Evolutionary conservation across 2,329 filamentous ascomycete genomes (phyloP).

Genomic region (Clonostachys sp.): DNA sequence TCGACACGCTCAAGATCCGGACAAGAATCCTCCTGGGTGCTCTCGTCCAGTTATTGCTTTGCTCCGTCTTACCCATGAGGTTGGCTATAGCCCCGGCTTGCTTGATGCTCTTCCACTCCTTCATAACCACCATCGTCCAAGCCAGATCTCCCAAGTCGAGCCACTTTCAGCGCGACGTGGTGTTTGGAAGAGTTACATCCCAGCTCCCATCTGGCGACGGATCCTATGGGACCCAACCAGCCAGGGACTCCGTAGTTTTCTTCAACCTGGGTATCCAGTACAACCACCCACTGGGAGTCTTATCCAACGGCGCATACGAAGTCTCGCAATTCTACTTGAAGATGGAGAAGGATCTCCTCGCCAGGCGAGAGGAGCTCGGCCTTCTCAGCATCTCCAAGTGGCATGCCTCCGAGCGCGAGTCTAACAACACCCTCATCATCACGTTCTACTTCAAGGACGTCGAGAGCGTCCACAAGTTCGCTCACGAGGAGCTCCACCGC

Average conservation of each 20-base stretch:
- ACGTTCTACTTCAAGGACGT: constrained; percentile 47
- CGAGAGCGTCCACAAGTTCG: constrained; percentile 45
- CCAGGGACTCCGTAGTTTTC: constrained; percentile 25
- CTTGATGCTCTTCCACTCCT: constrained; percentile 19
- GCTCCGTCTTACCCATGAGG: constrained; percentile 21
- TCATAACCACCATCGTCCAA: constrained; percentile 20
- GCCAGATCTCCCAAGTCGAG: constrained; percentile 8
- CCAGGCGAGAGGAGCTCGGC: constrained; percentile 35
- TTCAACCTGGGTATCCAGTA: constrained; percentile 38
- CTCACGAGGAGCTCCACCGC: constrained; percentile 41
- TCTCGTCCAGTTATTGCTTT: constrained; percentile 23
- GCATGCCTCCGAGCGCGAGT: constrained; percentile 14
- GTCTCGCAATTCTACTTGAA: constrained; percentile 27
- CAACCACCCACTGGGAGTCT: constrained; percentile 43
- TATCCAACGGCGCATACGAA: constrained; percentile 36
- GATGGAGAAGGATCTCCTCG: constrained; percentile 28
- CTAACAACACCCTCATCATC: constrained; percentile 33
- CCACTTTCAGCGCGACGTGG: constrained; percentile 12
- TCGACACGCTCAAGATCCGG: constrained; percentile 17
- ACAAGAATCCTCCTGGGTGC: constrained; percentile 25
- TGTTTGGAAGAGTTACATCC: constrained; percentile 25
- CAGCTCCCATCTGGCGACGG: constrained; percentile 20
- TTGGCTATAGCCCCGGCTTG: constrained; percentile 26
- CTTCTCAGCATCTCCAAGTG: constrained; percentile 38
- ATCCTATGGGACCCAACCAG: constrained; percentile 16